phyloP scores from a whole-genome alignment of 2,329 filamentous ascomycete species.

The Teratosphaeria viscida region DNA sequence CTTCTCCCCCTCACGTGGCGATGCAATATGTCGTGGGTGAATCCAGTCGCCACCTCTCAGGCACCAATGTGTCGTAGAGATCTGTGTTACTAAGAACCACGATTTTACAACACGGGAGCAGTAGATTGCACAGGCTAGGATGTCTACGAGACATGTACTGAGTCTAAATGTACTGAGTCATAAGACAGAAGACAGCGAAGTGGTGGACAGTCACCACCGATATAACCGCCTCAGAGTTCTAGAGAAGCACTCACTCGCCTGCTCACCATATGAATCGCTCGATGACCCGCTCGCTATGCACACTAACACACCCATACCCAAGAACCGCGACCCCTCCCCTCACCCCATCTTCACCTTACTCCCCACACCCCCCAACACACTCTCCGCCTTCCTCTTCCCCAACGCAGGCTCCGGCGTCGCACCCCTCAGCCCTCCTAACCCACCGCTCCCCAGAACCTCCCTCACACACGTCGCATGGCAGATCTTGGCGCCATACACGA shows the following conservation, averaged over 20 bases:
- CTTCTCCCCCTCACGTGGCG: not conserved
- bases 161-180: no score
- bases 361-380: constrained; percentile 12
- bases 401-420: constrained; percentile 24
- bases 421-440: constrained; percentile 18
- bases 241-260: not conserved
- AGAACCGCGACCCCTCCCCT: not conserved
- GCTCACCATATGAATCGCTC: not conserved
- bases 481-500: constrained; percentile 64
- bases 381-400: constrained; percentile 26
- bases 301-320: not conserved
- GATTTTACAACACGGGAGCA: no score
- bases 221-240: no score
- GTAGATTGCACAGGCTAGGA: no score
- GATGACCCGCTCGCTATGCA: not conserved
- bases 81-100: no score
- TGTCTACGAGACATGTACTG: no score
- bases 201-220: no score
- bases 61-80: no score
- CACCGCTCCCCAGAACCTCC: constrained; percentile 46
- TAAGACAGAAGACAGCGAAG: no score
- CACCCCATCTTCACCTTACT: constrained; percentile 5
- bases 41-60: no score
- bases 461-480: constrained; percentile 86
- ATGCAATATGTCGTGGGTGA: no score